Evolutionary conservation across 495 filamentous ascomycete species (phyloP), one percentile per base, ranked within the genome.

Genomic region (Extremus antarcticus): DNA sequence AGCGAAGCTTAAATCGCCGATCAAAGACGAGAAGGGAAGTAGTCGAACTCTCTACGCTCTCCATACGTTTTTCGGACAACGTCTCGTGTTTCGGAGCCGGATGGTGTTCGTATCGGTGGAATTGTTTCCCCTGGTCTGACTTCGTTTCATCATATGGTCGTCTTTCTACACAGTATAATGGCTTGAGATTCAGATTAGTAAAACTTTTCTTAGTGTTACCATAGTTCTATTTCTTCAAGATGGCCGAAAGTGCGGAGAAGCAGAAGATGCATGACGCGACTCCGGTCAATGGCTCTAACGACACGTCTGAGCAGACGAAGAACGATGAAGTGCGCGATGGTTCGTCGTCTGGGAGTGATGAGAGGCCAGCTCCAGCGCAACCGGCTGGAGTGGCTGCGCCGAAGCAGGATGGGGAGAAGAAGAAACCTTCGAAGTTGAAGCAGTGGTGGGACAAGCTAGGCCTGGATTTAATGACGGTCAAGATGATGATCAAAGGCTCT

Each of bases 401-500:
- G 41, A n/a, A 45, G 41, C 4, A 35, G 29, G 29, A 35, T 13
- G 29, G 13, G n/a, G 9, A 39, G 41, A 7, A 45, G 41, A 58
- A 58, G 35, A 13, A 21, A 22, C 53, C 57, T 15, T 56, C 53
- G 17, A 51, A 45, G 35, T 17, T 59, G 25, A 63, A 63, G 40
- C 35, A 38, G 51, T 10, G 47, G 46, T 59, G 56, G 56, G 47
- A 25, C 9, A 63, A 59, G 25, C 2, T 47, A 3, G 60, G 53
- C 2, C 53, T 63, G 21, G 60, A 63, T 35, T 17, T 50, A 20
- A 25, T 48, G 46, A 48, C 46, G 8, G 13, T 48, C 11, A 50
- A 78, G 23, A 66, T 77, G 64, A 85, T 87, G 83, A 74, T 81
- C 65, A 87, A 85, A 61, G 84, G 82, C 46, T 81, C 79, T 2